Percentiles rank a stretch among this genome's conserved stretches.
Evolutionary conservation across 352 stramenopile genomes (phyloP).

Genomic region (Phytophthora meadii): DNA sequence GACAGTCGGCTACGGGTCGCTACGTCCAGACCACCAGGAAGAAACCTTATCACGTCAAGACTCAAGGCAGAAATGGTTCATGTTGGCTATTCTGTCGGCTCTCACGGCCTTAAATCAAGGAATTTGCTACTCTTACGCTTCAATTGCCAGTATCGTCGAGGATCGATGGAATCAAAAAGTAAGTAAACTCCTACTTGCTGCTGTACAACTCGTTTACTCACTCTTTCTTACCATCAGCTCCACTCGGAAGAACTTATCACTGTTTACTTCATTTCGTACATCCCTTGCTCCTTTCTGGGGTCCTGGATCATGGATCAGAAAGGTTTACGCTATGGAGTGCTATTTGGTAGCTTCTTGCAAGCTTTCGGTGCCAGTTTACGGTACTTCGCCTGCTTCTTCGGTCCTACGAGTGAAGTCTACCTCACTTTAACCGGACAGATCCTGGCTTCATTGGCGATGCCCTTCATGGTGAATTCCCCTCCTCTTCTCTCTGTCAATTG

Average conservation of each 20-base stretch:
- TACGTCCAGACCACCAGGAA: not conserved
- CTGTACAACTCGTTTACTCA: not conserved
- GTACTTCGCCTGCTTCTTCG: constrained; percentile 43
- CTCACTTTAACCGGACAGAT: constrained; percentile 58
- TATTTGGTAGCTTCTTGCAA: constrained; percentile 60
- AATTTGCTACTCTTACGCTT: constrained; percentile 80
- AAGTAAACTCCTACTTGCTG: not conserved
- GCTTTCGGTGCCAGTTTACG: constrained; percentile 53
- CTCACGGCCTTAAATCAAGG: constrained; percentile 68
- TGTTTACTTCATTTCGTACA: constrained; percentile 77
- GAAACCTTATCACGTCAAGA: not conserved
- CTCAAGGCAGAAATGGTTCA: constrained; percentile 58
- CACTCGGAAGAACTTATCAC: constrained; percentile 75
- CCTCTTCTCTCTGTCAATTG: constrained; percentile 72
- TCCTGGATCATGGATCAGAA: constrained; percentile 82
- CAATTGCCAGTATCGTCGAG: constrained; percentile 65
- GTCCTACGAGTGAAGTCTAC: constrained; percentile 41
- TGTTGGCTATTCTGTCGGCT: constrained; percentile 63
- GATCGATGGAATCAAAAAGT: constrained; percentile 56
- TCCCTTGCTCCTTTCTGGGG: constrained; percentile 71
- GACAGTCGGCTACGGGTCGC: not conserved
- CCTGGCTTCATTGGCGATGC: constrained; percentile 71
- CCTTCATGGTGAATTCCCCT: constrained; percentile 84
- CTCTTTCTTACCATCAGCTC: constrained; percentile 29
- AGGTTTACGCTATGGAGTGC: constrained; percentile 55